Percentiles rank a stretch among this genome's conserved stretches.
Conservation (phyloP, 1,284 basidiomycete genomes). For the Phylloporus sp. region DNA sequence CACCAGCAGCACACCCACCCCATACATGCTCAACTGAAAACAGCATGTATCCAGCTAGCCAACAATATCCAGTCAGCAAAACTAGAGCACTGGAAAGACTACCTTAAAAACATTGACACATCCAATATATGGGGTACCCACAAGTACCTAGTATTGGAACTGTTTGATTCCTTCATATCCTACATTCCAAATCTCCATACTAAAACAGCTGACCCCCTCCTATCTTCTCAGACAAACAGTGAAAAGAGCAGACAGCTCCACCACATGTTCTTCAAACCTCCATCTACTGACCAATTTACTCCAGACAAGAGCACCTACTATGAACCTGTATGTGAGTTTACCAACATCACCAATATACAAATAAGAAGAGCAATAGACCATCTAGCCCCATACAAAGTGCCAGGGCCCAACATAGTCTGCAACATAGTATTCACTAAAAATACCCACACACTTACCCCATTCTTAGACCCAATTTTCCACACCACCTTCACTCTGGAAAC, state of each 20-base stretch:
- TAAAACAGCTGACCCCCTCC: not conserved
- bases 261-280: not conserved
- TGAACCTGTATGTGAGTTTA: not conserved
- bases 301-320: not conserved
- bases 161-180: not conserved
- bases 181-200: not conserved
- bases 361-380: not conserved
- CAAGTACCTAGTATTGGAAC: not conserved
- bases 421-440: not conserved
- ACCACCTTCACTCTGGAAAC: not conserved
- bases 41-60: too few relatives aligned
- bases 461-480: not conserved
- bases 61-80: not conserved
- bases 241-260: not conserved
- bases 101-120: not conserved
- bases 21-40: too few relatives aligned
- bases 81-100: not conserved
- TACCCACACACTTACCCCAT: not conserved
- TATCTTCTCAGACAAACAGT: not conserved
- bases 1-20: too few relatives aligned
- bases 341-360: not conserved
- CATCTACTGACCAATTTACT: not conserved
- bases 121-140: not conserved
- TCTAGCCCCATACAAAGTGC: not conserved
- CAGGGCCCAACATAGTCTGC: not conserved